phyloP scores from a whole-genome alignment of 805 yeast species.

The Saccharomycopsis sp. region DNA sequence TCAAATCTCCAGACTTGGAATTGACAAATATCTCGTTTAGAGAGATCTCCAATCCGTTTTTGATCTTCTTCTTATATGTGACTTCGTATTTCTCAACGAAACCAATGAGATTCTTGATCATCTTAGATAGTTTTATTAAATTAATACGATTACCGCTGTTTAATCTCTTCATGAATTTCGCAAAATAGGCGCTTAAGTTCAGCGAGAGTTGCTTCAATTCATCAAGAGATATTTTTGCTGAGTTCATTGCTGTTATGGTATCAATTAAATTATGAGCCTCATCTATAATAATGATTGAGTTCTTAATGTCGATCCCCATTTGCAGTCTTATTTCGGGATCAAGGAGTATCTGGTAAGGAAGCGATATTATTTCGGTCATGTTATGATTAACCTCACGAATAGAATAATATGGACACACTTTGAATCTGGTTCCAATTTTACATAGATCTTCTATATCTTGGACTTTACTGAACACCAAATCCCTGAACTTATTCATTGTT shows the following conservation, averaged over 20 bases:
- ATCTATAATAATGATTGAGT: slow-evolving; percentile 72
- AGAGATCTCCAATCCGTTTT: slow-evolving; percentile 50
- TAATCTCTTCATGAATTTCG: slow-evolving; percentile 56
- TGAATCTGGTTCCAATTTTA: slow-evolving; percentile 46
- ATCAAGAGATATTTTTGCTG: slow-evolving; percentile 45
- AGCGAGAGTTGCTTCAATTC: slow-evolving; percentile 42
- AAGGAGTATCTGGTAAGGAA: slow-evolving; percentile 74
- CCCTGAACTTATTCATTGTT: slow-evolving; percentile 37
- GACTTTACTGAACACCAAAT: slow-evolving; percentile 40
- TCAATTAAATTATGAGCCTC: slow-evolving; percentile 90
- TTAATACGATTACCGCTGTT: slow-evolving; percentile 68
- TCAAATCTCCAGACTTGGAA: slow-evolving; percentile 54
- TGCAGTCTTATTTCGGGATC: slow-evolving; percentile 54
- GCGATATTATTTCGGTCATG: slow-evolving; percentile 65
- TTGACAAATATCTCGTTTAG: slow-evolving; percentile 47
- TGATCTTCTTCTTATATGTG: slow-evolving; percentile 27
- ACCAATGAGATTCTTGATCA: slow-evolving; percentile 44
- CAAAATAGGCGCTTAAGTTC: slow-evolving; percentile 49
- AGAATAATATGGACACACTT: slow-evolving; percentile 80
- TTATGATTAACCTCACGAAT: slow-evolving; percentile 47
- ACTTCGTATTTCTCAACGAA: slow-evolving; percentile 34
- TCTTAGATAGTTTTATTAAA: slow-evolving; percentile 53
- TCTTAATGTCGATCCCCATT: slow-evolving; percentile 50
- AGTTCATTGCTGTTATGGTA: slow-evolving; percentile 62
- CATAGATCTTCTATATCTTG: slow-evolving; percentile 69